A percentile compares a stretch with the other conserved stretches of the same genome.
Evolutionary conservation across 2,329 filamentous ascomycete genomes (phyloP).

Genomic region (Westerdykella ornata): DNA sequence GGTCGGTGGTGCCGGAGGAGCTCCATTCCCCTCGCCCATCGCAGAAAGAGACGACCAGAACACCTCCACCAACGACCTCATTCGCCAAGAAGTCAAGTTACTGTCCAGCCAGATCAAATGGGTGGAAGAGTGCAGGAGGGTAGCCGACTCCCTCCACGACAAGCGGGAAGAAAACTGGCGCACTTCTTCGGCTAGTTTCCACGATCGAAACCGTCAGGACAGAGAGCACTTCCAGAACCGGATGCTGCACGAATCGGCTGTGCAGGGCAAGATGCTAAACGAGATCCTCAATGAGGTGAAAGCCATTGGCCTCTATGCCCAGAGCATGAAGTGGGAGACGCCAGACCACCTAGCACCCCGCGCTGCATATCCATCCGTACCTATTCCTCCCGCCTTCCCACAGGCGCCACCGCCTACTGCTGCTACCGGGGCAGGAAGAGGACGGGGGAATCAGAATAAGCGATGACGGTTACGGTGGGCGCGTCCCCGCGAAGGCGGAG

Average conservation of each 20-base stretch:
- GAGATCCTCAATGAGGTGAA: slow-evolving; percentile 26
- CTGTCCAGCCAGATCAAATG: slow-evolving; percentile 33
- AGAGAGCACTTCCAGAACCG: slow-evolving; percentile 32
- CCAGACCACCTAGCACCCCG: slow-evolving; percentile 8
- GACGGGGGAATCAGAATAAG: slow-evolving; percentile 1
- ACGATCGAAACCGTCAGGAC: slow-evolving; percentile 31
- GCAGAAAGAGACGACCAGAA: slow-evolving; percentile 7
- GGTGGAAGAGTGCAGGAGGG: slow-evolving; percentile 37
- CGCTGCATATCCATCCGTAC: slow-evolving; percentile 2
- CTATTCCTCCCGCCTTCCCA: slow-evolving; percentile 8
- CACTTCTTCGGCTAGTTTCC: slow-evolving; percentile 36
- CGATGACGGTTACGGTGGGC: slow-evolving; percentile 8
- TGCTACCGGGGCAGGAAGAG: background rate
- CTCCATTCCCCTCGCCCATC: slow-evolving; percentile 11
- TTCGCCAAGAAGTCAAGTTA: slow-evolving; percentile 20
- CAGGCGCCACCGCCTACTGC: slow-evolving; percentile 5
- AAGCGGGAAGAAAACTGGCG: slow-evolving; percentile 38
- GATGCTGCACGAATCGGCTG: slow-evolving; percentile 27
- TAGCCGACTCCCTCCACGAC: slow-evolving; percentile 27
- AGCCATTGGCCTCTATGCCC: slow-evolving; percentile 17
- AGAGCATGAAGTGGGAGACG: slow-evolving; percentile 27
- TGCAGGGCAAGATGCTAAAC: slow-evolving; percentile 25
- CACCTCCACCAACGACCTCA: slow-evolving; percentile 11
- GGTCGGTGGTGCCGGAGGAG: slow-evolving; percentile 1
- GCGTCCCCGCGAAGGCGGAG: background rate